Percentiles rank a stretch among this genome's conserved stretches.
These are phyloP conservation scores for Sclerotinia borealis DNA, from an alignment of 2,329 filamentous ascomycete species.

Conservation along the genomic window DNA sequence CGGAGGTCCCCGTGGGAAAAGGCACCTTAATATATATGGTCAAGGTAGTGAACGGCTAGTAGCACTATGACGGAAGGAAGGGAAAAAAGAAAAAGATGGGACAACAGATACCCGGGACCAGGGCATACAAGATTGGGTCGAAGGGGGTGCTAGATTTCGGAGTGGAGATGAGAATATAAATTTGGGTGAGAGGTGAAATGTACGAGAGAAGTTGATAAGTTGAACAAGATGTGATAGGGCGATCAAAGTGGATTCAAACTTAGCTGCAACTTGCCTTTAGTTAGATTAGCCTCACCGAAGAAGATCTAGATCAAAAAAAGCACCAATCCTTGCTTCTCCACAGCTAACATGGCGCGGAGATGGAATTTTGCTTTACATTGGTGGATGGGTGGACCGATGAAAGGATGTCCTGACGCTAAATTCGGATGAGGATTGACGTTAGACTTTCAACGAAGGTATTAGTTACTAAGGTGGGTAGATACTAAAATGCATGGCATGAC, in stretches of 20 bases:
- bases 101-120: not conserved
- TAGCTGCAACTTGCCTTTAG: conserved; percentile 9
- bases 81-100: not conserved
- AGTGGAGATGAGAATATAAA: conserved; percentile 12
- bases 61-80: conserved; percentile 9
- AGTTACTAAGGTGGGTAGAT: not conserved
- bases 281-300: conserved; percentile 4
- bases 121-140: conserved; percentile 9
- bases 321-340: conserved; percentile 3
- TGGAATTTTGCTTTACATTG: not conserved
- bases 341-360: not conserved
- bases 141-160: conserved; percentile 1
- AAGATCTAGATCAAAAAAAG: conserved; percentile 5
- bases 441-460: not conserved
- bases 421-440: not conserved
- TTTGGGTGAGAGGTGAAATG: conserved; percentile 7
- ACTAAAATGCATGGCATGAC: not conserved
- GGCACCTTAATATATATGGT: conserved; percentile 3
- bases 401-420: conserved; percentile 1
- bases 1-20: not conserved
- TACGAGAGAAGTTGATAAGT: not conserved
- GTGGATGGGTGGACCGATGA: conserved; percentile 9
- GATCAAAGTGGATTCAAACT: conserved; percentile 7
- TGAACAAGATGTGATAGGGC: conserved; percentile 11
- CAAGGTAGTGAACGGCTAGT: conserved; percentile 7